Percentiles rank a stretch among this genome's conserved stretches.
phyloP scores from a whole-genome alignment of 2,329 filamentous ascomycete genomes.

The Cytospora leucostoma region DNA sequence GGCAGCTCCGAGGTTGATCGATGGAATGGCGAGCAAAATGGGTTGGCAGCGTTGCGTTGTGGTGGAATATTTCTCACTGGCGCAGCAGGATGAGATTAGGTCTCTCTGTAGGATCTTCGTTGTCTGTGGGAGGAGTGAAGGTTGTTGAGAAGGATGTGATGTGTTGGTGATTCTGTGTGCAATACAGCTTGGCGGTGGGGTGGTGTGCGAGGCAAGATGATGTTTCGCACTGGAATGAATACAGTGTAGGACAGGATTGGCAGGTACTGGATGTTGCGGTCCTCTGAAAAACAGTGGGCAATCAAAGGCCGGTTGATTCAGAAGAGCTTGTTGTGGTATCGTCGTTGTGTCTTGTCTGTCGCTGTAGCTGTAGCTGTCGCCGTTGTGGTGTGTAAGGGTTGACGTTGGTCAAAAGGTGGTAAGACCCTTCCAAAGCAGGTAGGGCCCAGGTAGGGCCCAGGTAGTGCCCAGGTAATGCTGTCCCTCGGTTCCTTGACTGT shows the following conservation, averaged over 20 bases:
- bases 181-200: conserved; percentile 8
- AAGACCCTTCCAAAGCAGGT: background rate
- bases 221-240: background rate
- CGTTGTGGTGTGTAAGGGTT: background rate
- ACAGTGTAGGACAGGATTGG: background rate
- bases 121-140: conserved; percentile 7
- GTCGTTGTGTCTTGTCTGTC: background rate
- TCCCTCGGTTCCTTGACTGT: background rate
- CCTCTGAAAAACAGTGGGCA: background rate
- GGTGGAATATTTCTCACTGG: background rate
- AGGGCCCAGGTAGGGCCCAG: background rate
- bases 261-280: background rate
- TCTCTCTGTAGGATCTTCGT: background rate
- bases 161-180: conserved; percentile 1
- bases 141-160: conserved; percentile 3
- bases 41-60: background rate
- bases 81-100: background rate
- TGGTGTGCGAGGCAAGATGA: background rate
- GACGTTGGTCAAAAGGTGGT: background rate
- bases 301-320: background rate
- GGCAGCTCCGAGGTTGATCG: conserved; percentile 3
- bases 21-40: background rate
- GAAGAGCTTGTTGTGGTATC: background rate
- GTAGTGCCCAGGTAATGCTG: no score
- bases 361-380: background rate